A percentile compares a stretch with the other conserved stretches of the same genome.
Evolutionary conservation across 2,329 filamentous ascomycete genomes (phyloP).

Genomic region (Epichloe amarillans): DNA sequence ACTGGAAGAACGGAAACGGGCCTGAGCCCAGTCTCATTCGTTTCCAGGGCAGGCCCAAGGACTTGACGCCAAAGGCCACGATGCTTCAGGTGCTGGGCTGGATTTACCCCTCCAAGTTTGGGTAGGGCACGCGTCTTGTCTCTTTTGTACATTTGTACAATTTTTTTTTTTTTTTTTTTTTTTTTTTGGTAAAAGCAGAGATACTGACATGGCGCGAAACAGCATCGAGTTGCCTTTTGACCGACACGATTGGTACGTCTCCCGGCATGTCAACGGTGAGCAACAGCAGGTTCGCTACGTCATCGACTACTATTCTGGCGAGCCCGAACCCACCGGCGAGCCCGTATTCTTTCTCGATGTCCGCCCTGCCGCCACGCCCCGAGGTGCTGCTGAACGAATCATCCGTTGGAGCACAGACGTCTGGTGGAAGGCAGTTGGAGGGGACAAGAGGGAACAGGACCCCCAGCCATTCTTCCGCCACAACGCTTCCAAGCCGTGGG

Average conservation of each 20-base stretch:
- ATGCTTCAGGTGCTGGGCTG: conserved; percentile 70
- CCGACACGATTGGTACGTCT: conserved; percentile 92
- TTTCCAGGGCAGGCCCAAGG: conserved; percentile 80
- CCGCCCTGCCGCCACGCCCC: conserved; percentile 73
- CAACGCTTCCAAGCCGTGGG: conserved; percentile 9
- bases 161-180: no score
- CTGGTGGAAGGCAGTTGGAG: conserved; percentile 82
- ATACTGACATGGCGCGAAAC: conserved; percentile 4
- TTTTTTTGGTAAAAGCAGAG: neutral
- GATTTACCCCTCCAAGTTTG: conserved; percentile 69
- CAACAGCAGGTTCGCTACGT: conserved; percentile 78
- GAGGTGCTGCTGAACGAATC: conserved; percentile 65
- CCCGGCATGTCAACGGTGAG: conserved; percentile 53
- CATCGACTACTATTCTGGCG: conserved; percentile 90
- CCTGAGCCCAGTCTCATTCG: conserved; percentile 61
- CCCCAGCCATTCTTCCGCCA: conserved; percentile 22
- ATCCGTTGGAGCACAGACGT: conserved; percentile 86
- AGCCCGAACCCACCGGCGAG: conserved; percentile 70
- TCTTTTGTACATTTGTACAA: neutral
- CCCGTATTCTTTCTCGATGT: conserved; percentile 96
- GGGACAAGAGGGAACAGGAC: conserved; percentile 40
- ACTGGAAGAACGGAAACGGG: conserved; percentile 40
- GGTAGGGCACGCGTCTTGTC: conserved; percentile 34
- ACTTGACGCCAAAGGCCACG: conserved; percentile 81
- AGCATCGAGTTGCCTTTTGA: conserved; percentile 84